Conservation (phyloP, 2,329 filamentous ascomycete species). For the Penicillium psychrosexuale region DNA sequence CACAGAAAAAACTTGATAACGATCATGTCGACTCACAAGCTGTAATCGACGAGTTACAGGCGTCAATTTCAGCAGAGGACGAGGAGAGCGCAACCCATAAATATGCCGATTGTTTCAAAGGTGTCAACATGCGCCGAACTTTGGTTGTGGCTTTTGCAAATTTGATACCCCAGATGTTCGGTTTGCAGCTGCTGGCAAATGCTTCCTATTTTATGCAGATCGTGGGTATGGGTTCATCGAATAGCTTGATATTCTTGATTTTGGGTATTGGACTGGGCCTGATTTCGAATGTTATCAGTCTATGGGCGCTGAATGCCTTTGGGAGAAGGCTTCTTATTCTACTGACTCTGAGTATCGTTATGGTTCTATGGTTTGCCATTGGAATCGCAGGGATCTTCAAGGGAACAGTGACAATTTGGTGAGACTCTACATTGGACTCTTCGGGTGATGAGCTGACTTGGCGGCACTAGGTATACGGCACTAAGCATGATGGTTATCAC, state of each 20-base stretch:
- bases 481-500: conserved; percentile 45
- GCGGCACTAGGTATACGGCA: conserved; percentile 34
- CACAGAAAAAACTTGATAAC: conserved; percentile 14
- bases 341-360: conserved; percentile 30
- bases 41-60: conserved; percentile 11
- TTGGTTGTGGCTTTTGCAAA: conserved; percentile 36
- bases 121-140: conserved; percentile 20
- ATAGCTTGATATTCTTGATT: conserved; percentile 43
- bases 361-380: conserved; percentile 43
- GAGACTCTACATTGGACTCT: conserved; percentile 7
- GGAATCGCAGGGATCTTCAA: conserved; percentile 47
- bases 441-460: background rate
- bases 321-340: conserved; percentile 42
- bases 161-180: conserved; percentile 44
- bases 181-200: conserved; percentile 43
- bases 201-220: conserved; percentile 38
- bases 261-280: conserved; percentile 45
- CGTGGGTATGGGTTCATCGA: conserved; percentile 24
- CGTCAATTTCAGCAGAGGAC: conserved; percentile 37
- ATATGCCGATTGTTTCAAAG: conserved; percentile 32
- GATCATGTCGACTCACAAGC: background rate
- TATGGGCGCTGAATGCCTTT: conserved; percentile 45
- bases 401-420: conserved; percentile 39
- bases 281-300: conserved; percentile 40
- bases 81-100: conserved; percentile 33